phyloP scores from a whole-genome alignment of 352 stramenopile genomes.

The Pythium myriotylum region DNA sequence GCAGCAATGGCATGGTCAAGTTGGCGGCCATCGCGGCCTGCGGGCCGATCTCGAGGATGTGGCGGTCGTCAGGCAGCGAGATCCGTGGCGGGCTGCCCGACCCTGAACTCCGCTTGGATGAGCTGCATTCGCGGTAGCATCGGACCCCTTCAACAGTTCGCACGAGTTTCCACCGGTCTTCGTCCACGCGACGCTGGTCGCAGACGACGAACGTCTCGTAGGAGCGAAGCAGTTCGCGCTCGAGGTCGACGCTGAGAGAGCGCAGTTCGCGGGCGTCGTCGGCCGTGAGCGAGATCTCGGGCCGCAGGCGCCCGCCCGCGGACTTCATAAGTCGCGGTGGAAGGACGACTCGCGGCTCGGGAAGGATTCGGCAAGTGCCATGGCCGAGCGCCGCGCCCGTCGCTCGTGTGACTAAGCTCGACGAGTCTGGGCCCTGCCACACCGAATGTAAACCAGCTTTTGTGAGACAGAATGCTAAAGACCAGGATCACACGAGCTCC shows the following conservation, averaged over 20 bases:
- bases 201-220: constrained; percentile 5
- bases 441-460: too few species aligned
- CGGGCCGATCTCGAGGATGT: neutral
- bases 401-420: too few species aligned
- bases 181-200: constrained; percentile 5
- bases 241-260: neutral
- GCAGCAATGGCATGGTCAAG: neutral
- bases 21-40: neutral
- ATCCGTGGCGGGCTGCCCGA: neutral
- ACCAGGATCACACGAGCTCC: too few species aligned
- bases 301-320: neutral
- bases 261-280: neutral
- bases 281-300: neutral
- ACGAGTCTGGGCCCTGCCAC: too few species aligned
- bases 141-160: neutral
- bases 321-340: neutral
- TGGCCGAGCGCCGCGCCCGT: too few species aligned
- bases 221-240: neutral
- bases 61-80: too few species aligned
- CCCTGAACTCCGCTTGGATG: neutral
- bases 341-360: neutral
- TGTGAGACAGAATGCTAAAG: too few species aligned
- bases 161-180: neutral
- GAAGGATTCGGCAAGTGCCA: too few species aligned
- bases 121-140: neutral